phyloP scores from a whole-genome alignment of 1,284 basidiomycete species.

The Cutaneotrichosporon sp. region DNA sequence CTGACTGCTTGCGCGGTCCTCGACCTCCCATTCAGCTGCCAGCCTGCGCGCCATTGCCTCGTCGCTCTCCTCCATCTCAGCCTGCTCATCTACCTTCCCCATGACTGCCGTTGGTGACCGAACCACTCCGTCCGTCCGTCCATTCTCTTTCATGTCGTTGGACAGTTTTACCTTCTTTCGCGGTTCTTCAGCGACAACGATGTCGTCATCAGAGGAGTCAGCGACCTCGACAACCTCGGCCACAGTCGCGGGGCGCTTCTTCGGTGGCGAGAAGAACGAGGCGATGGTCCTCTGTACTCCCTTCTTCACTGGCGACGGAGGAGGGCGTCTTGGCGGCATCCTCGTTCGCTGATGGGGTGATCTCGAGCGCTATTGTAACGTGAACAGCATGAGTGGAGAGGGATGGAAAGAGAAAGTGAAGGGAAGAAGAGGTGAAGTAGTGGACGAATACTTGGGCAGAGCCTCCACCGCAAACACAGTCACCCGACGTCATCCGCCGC shows the following conservation, averaged over 20 bases:
- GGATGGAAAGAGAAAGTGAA: not conserved
- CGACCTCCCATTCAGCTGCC: constrained; percentile 24
- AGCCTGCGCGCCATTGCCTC: constrained; percentile 27
- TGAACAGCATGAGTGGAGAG: too few species aligned
- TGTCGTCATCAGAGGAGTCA: constrained; percentile 33
- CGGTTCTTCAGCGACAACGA: not conserved
- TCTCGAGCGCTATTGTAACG: too few species aligned
- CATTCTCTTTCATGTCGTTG: not conserved
- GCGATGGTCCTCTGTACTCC: constrained; percentile 27
- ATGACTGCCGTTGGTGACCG: not conserved
- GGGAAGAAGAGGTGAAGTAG: too few species aligned
- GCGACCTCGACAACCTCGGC: constrained; percentile 27
- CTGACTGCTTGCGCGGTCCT: not conserved
- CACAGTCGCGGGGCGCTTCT: constrained; percentile 13
- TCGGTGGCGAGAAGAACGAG: constrained; percentile 39
- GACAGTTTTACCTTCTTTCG: not conserved
- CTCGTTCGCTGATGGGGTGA: not conserved
- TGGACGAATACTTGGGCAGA: too few species aligned
- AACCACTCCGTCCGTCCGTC: not conserved
- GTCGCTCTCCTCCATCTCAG: constrained; percentile 16
- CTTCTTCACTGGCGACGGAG: constrained; percentile 16
- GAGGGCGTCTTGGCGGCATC: constrained; percentile 12
- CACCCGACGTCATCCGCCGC: constrained; percentile 7
- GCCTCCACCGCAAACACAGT: constrained; percentile 1
- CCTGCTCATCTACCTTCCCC: not conserved